Base-by-base conservation (phyloP, 441 rosid genomes). In the Pelargonium fulgidum region DNA sequence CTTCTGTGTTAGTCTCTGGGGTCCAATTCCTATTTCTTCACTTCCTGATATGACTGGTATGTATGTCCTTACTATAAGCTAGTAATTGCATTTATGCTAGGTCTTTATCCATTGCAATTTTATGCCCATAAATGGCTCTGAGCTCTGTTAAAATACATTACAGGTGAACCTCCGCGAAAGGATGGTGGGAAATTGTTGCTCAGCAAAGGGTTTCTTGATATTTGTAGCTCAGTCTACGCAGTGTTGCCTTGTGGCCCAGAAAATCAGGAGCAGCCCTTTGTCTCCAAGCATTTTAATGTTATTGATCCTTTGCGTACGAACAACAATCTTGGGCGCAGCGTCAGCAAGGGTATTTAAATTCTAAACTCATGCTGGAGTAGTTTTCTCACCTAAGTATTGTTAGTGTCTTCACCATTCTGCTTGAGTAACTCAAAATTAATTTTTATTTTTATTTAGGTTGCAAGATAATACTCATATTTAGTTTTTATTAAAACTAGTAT, bases 291-390 rank as follows among this genome's bases (percentile, higher is more conserved):
- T 68, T 68, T 73, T 16, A 73, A 73, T 39, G 70, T 73, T 14
- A 63, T 73, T 24, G 76, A 73, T 68, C 76, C 76, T n/a, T 63
- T 73, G 72, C 72, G 71, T 39, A 63, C 42, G 14, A 73, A 73
- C 72, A 73, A 68, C 68, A 73, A 73, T 68, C 76, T 73, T 16
- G 72, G 76, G 16, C 68, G 45, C 29, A 68, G 72, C 63, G 76
- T 68, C 45, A 68, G 36, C 58, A 68, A 68, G 50, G 76, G 76
- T 73, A 73, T 24, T 24, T 33, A 12, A 63, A 22, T 47, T 64
- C 16, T 22, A 54, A 42, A 68, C 69, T 45, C 59, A 50, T 19
- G 48, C 54, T 22, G 58, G 33, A 12, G 9, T 16, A 39, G 14
- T 3, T 64, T 64, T 41, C 50, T 64, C 16, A 41, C 42, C 9